Conservation (phyloP, 495 filamentous ascomycete species). For the Aspergillus sclerotioniger region DNA sequence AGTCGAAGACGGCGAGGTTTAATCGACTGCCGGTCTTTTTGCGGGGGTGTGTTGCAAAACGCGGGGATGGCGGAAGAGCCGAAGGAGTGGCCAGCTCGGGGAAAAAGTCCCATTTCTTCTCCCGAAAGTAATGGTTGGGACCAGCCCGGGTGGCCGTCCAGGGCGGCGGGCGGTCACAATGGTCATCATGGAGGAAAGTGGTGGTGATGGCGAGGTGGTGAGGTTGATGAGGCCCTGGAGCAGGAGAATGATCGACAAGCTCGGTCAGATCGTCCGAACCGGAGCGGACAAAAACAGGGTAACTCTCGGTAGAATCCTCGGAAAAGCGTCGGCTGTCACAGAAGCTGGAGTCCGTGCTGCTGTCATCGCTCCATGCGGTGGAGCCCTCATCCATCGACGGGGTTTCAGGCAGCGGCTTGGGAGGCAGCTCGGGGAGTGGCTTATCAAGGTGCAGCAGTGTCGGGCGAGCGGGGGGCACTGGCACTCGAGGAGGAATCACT, state of each 20-base stretch:
- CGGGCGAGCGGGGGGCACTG: conserved; percentile 24
- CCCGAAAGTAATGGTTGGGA: conserved; percentile 46
- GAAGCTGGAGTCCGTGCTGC: conserved; percentile 32
- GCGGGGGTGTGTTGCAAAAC: conserved; percentile 15
- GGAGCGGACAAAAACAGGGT: conserved; percentile 41
- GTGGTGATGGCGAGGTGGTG: conserved; percentile 15
- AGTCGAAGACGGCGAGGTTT: conserved; percentile 28
- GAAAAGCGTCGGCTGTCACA: conserved; percentile 27
- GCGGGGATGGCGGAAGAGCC: conserved; percentile 20
- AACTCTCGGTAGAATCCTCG: conserved; percentile 31
- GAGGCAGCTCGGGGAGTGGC: conserved; percentile 38
- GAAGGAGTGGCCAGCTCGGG: conserved; percentile 42
- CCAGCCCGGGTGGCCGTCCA: conserved; percentile 28
- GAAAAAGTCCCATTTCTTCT: conserved; percentile 52
- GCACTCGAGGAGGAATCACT: conserved; percentile 32
- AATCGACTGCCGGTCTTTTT: conserved; percentile 28
- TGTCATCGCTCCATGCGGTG: conserved; percentile 38
- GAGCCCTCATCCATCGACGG: conserved; percentile 24
- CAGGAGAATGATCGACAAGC: conserved; percentile 20
- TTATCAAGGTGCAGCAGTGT: conserved; percentile 36
- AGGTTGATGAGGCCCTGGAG: conserved; percentile 13
- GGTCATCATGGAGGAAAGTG: conserved; percentile 28
- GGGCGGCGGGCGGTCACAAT: conserved; percentile 24
- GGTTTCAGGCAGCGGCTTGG: conserved; percentile 25
- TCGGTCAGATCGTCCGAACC: conserved; percentile 34